Evolutionary conservation across 75 land plant genomes (phyloP).

Genomic region (Adiantum capillusveneris): DNA sequence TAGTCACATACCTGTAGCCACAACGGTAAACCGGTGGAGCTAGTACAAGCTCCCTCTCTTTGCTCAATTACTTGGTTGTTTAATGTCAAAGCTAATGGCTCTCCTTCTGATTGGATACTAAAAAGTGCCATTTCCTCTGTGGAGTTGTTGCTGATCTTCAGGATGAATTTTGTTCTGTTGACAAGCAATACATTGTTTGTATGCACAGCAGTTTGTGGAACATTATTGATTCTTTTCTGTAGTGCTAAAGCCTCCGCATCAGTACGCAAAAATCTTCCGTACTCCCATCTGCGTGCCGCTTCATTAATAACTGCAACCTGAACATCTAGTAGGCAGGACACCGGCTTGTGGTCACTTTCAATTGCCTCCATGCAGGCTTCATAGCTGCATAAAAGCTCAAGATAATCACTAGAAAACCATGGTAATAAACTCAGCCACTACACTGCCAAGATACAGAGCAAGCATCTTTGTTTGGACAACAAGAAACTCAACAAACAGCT

Average conservation of each 20-base stretch:
- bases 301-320: conserved; percentile 65
- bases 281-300: conserved; percentile 60
- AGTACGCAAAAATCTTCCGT: conserved; percentile 47
- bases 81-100: conserved; percentile 34
- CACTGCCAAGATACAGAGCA: too few relatives aligned
- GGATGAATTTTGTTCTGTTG: conserved; percentile 38
- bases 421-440: too few relatives aligned
- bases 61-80: conserved; percentile 14
- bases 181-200: conserved; percentile 65
- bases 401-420: too few relatives aligned
- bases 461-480: too few relatives aligned
- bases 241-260: conserved; percentile 34
- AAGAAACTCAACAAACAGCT: too few relatives aligned
- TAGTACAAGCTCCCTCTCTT: conserved; percentile 27
- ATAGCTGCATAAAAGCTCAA: conserved; percentile 41
- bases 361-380: conserved; percentile 91
- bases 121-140: conserved; percentile 33
- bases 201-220: conserved; percentile 68
- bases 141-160: conserved; percentile 54
- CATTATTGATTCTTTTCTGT: conserved; percentile 28
- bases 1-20: conserved; percentile 77
- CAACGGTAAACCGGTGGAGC: conserved; percentile 63
- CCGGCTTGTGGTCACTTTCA: conserved; percentile 98
- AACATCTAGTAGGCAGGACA: conserved; percentile 64
- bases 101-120: conserved; percentile 57